Evolutionary conservation across 257 asterid genomes (phyloP), one percentile per base, ranked within the genome.

Genomic region (Ajuga chamaepitys): DNA sequence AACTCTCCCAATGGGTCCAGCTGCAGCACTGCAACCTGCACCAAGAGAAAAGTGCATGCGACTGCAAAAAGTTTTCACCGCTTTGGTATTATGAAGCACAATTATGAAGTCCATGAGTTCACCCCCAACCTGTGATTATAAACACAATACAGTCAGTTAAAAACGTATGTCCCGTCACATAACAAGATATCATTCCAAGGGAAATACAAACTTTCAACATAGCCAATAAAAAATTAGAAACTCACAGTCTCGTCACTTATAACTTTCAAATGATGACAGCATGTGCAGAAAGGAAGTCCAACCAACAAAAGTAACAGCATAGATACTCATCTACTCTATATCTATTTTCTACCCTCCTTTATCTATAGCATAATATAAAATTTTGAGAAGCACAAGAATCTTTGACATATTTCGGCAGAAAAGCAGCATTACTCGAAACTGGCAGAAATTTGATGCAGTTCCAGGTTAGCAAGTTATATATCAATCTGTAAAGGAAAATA

Each of bases 11-110:
- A 91, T 18, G 41, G 99, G 98, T 64, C 99, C 99, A 34, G 96
- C 99, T 52, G 98, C 96, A 78, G 95, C 99, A 83, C 99, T 94
- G 78, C 96, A 91, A 63, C 99, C 99, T 17, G 99, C 99, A 59
- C 99, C 99, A 59, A 94, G 91, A 78, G 99, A 90, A 78, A 90
- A 91, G 74, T 94, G 99, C 95, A 94, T 77, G 73, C 97, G 95
- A 60, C 96, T 88, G 78, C 97, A 94, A 75, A 94, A 94, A 52
- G 99, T 91, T 74, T 86, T 91, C 74, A 94, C 99, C 42, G 97
- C 97, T 70, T 83, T 86, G 38, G 80, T 58, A 75, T 88, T 95
- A 69, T 87, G 99, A 53, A 94, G 78, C 77, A 94, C 99, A 74
- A 94, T 80, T 48, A 94, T 88, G 89, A 94, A 88, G 85, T 94